Percentiles rank a stretch among this genome's conserved stretches.
Evolutionary conservation across 306 rosid genomes (phyloP).

Genomic region (Corylus avellana): DNA sequence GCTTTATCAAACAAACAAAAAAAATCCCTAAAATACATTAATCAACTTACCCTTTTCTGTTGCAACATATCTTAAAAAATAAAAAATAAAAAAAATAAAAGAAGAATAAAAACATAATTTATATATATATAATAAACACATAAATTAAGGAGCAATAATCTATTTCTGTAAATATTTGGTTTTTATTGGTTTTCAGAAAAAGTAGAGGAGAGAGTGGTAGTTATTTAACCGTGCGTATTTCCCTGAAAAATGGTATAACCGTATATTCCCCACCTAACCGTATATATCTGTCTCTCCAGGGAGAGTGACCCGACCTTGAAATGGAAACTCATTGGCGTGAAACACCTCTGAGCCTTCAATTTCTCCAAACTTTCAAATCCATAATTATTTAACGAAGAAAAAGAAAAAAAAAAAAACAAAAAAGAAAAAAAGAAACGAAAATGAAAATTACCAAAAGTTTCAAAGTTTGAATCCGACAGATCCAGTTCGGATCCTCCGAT

Average conservation of each 20-base stretch:
- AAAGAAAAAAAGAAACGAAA: not conserved
- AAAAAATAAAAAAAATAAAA: too few species aligned
- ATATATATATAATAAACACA: too few species aligned
- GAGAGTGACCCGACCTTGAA: constrained; percentile 28
- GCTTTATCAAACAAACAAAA: too few species aligned
- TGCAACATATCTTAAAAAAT: too few species aligned
- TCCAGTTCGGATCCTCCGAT: constrained; percentile 67
- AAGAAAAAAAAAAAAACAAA: not conserved
- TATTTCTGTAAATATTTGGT: too few species aligned
- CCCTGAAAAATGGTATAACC: constrained; percentile 27
- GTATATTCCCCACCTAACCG: constrained; percentile 12
- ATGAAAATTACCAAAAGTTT: constrained; percentile 21
- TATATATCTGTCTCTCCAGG: constrained; percentile 2
- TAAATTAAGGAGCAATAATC: too few species aligned
- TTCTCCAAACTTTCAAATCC: not conserved
- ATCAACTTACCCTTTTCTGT: too few species aligned
- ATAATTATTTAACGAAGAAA: not conserved
- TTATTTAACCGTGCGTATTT: constrained; percentile 20
- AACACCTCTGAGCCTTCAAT: constrained; percentile 10
- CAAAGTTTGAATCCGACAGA: constrained; percentile 49
- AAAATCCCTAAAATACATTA: too few species aligned
- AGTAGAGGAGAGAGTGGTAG: not conserved
- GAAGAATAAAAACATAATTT: too few species aligned
- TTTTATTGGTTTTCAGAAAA: too few species aligned
- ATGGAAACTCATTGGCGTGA: constrained; percentile 35